Base-by-base conservation (phyloP, 2,329 filamentous ascomycete genomes). In the Diaporthe aspalathi region DNA sequence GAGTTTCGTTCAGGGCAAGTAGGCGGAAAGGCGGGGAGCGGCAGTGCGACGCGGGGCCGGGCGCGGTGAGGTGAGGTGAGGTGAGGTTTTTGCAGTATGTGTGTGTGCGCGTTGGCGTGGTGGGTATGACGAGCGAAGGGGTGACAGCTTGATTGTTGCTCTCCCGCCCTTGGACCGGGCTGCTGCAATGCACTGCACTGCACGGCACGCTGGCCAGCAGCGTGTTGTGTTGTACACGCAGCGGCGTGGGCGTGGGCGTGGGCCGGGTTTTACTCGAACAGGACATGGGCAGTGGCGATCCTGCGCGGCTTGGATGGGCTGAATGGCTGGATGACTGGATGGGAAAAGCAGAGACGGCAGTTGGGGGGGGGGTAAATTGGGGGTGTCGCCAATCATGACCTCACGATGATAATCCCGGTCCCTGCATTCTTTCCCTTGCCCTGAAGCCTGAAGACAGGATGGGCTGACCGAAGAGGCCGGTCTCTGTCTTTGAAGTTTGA, bases 231-330 rank as follows among this genome's bases (percentile, higher is more conserved):
- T 63, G 57, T 63, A 49, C 43, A 29, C 43, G 49, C 60, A 65
- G 60, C 43, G 8, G 27, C n/a, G n/a, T n/a, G n/a, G n/a, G n/a
- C n/a, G n/a, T 5, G 35, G 24, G 32, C 43, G 43, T 63, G 60
- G 29, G 60, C 27, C 60, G 35, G 43, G 60, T n/a, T n/a, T 50
- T 65, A 38, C 60, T 50, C 7, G 27, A 65, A 50, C 12, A 17
- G 60, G 60, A n/a, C 43, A 65, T 35, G 60, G 60, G 60, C 29
- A 65, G 60, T 20, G 60, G 60, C 60, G 60, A 65, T 65, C 60
- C 60, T 38, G 20, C 60, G 43, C 60, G n/a, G n/a, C 32, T 35
- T 9, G 32, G 32, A 35, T 35, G 32, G 32, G n/a, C n/a, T n/a
- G n/a, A n/a, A 35, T 5, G 60, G 14, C 60, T 38, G 27, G 60